A percentile compares a stretch with the other conserved stretches of the same genome.
phyloP scores from a whole-genome alignment of 2,329 filamentous ascomycete genomes.

The Phialophora verrucosa region DNA sequence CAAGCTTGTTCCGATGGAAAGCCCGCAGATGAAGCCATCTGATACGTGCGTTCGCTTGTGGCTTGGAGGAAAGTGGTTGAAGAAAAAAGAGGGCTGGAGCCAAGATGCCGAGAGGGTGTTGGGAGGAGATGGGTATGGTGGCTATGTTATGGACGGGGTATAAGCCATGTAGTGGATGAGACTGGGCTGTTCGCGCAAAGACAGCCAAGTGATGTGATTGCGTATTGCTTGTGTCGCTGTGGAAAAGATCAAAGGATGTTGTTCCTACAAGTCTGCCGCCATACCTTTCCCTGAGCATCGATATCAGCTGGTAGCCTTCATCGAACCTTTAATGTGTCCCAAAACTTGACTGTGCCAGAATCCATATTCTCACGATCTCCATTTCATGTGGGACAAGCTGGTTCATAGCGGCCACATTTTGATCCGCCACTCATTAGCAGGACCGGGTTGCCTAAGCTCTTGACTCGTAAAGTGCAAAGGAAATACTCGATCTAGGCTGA shows the following conservation, averaged over 20 bases:
- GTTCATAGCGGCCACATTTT: neutral
- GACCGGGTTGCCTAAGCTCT: too few species aligned
- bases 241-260: neutral
- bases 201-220: neutral
- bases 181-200: neutral
- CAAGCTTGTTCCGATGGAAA: constrained; percentile 55
- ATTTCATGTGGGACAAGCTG: neutral
- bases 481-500: neutral
- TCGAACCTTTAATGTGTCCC: too few species aligned
- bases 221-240: neutral
- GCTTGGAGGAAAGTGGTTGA: constrained; percentile 49
- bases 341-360: too few species aligned
- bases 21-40: constrained; percentile 54
- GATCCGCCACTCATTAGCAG: neutral
- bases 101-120: constrained; percentile 49
- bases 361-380: neutral
- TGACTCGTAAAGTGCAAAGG: neutral
- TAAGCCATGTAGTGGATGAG: neutral
- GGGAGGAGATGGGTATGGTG: constrained; percentile 54
- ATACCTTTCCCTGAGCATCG: too few species aligned
- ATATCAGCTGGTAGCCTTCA: too few species aligned
- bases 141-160: constrained; percentile 43
- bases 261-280: neutral
- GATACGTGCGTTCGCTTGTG: constrained; percentile 57
- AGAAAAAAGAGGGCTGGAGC: constrained; percentile 52